These are phyloP conservation scores for Cladosporium velox DNA, from an alignment of 2,329 filamentous ascomycete genomes.

Conservation along the genomic window DNA sequence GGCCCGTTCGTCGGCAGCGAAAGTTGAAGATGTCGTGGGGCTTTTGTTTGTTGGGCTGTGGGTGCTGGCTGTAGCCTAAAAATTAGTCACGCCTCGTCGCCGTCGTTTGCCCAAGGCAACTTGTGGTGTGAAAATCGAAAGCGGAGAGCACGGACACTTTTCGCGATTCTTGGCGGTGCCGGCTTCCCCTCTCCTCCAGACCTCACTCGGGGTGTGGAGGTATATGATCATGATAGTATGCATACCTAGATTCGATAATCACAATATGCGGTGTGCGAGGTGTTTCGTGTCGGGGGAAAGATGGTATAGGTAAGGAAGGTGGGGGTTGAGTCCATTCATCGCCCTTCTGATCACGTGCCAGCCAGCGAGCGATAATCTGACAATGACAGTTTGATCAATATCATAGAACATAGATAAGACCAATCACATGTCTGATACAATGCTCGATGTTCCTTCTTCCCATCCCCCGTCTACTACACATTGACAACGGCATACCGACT, in stretches of 20 bases:
- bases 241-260: not conserved
- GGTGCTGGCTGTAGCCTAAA: slow-evolving; percentile 1
- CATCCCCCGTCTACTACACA: not conserved
- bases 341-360: not conserved
- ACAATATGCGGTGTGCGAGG: not conserved
- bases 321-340: not conserved
- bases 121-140: slow-evolving; percentile 9
- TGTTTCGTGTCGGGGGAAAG: not conserved
- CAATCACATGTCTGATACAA: not conserved
- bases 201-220: slow-evolving; percentile 1
- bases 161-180: not conserved
- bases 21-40: slow-evolving; percentile 17
- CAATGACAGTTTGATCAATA: not conserved
- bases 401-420: not conserved
- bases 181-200: slow-evolving; percentile 11
- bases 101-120: slow-evolving; percentile 11
- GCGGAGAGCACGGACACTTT: not conserved
- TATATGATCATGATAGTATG: not conserved
- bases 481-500: not conserved
- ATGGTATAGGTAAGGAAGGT: not conserved
- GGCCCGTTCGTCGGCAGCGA: slow-evolving; percentile 19
- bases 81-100: slow-evolving; percentile 18
- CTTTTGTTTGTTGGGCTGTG: slow-evolving; percentile 4
- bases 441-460: not conserved
- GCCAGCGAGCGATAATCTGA: not conserved